These are phyloP conservation scores for Suillus lakei DNA, from an alignment of 768 basidiomycete species.

Conservation along the genomic window DNA sequence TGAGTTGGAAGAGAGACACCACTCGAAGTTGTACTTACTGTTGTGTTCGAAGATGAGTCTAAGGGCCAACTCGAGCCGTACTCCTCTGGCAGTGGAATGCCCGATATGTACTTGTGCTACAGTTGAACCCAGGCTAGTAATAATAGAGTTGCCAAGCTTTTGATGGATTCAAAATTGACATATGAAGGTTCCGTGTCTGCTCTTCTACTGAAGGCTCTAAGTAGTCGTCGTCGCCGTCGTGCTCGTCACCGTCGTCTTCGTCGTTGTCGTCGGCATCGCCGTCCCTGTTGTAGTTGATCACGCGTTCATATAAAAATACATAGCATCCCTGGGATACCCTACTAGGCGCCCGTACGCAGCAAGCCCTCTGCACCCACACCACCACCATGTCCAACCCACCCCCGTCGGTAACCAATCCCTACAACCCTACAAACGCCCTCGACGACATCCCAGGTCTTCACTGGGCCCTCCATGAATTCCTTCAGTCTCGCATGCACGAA, in stretches of 20 bases:
- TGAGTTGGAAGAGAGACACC: too few species aligned
- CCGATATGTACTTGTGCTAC: neutral
- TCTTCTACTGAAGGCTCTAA: neutral
- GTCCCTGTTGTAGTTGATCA: neutral
- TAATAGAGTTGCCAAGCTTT: neutral
- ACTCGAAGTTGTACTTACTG: too few species aligned
- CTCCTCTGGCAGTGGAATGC: neutral
- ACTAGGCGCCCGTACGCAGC: neutral
- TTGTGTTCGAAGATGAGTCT: too few species aligned
- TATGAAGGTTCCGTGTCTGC: neutral
- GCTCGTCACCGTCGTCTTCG: neutral
- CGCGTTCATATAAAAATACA: neutral
- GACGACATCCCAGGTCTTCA: slow-evolving; percentile 63
- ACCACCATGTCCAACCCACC: slow-evolving; percentile 28
- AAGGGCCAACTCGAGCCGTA: too few species aligned
- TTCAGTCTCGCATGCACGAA: slow-evolving; percentile 86
- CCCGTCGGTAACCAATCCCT: slow-evolving; percentile 45
- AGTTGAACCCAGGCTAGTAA: neutral
- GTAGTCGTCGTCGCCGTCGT: neutral
- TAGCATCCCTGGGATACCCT: neutral
- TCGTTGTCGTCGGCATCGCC: too few species aligned
- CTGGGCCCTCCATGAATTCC: slow-evolving; percentile 77
- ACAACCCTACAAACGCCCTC: slow-evolving; percentile 54
- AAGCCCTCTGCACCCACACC: neutral
- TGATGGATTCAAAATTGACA: neutral